These are phyloP conservation scores for Candida sp. DNA, from an alignment of 1,139 yeast genomes.

Conservation along the genomic window DNA sequence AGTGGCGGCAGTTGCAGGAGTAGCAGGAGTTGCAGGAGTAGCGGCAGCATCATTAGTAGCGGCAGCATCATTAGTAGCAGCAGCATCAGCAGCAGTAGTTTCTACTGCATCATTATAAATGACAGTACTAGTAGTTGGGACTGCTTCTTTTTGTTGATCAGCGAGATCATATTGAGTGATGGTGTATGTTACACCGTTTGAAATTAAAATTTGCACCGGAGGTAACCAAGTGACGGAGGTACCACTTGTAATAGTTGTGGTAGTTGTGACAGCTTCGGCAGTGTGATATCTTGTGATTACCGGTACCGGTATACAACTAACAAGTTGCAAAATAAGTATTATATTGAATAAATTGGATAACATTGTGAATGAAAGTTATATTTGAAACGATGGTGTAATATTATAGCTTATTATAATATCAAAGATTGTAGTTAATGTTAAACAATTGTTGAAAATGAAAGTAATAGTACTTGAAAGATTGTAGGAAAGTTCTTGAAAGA, in stretches of 20 bases:
- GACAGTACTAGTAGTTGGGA: slow-evolving; percentile 31
- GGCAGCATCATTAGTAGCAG: slow-evolving; percentile 8
- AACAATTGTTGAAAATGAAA: not conserved
- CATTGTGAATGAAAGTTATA: slow-evolving; percentile 1
- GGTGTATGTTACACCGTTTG: slow-evolving; percentile 61
- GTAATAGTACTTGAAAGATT: not conserved
- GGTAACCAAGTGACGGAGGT: slow-evolving; percentile 62
- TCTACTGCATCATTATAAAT: slow-evolving; percentile 14
- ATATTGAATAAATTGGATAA: slow-evolving; percentile 12
- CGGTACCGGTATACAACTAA: slow-evolving; percentile 32
- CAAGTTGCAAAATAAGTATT: slow-evolving; percentile 16
- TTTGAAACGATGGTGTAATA: not conserved
- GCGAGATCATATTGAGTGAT: slow-evolving; percentile 38
- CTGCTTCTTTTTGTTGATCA: slow-evolving; percentile 18
- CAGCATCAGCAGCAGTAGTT: slow-evolving; percentile 9
- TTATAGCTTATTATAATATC: no score
- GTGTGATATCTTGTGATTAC: slow-evolving; percentile 59
- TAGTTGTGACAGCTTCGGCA: slow-evolving; percentile 56
- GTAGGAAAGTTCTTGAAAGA: not conserved
- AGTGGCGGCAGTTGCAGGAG: slow-evolving; percentile 8
- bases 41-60: slow-evolving; percentile 8
- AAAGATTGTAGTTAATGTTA: not conserved
- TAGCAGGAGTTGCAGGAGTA: slow-evolving; percentile 8
- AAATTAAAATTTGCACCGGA: slow-evolving; percentile 63
- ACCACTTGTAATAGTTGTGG: slow-evolving; percentile 53